Evolutionary conservation across 2,329 filamentous ascomycete species (phyloP).

Genomic region (Parastagonospora nodorum): DNA sequence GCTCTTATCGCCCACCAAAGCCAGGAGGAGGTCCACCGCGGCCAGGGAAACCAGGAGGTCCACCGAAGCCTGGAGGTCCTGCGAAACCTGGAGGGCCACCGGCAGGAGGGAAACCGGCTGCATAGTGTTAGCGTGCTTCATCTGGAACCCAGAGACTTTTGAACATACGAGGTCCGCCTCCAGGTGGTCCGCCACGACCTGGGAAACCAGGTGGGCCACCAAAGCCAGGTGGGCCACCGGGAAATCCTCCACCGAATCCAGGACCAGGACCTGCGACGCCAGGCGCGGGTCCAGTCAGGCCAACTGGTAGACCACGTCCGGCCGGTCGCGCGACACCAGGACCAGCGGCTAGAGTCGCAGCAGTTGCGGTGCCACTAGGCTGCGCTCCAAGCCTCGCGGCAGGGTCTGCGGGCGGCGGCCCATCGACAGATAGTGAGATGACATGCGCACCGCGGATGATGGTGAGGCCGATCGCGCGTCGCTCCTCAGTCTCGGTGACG

Average conservation of each 20-base stretch:
- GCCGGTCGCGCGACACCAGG: slow-evolving; percentile 90
- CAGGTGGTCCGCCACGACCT: slow-evolving; percentile 46
- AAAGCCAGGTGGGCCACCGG: slow-evolving; percentile 42
- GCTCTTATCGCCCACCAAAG: slow-evolving; percentile 29
- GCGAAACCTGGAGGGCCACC: slow-evolving; percentile 56
- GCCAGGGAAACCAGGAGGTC: slow-evolving; percentile 28
- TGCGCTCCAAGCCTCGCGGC: slow-evolving; percentile 83
- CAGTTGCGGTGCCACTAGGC: slow-evolving; percentile 67
- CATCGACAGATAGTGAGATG: slow-evolving; percentile 92
- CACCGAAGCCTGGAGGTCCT: slow-evolving; percentile 55
- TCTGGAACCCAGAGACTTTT: background rate
- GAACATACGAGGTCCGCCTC: slow-evolving; percentile 44
- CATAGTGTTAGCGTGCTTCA: slow-evolving; percentile 25
- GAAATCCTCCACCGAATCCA: slow-evolving; percentile 55
- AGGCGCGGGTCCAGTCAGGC: slow-evolving; percentile 85
- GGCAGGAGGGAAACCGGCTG: slow-evolving; percentile 50
- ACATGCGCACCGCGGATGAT: slow-evolving; percentile 95
- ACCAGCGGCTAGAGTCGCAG: slow-evolving; percentile 70
- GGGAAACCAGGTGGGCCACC: slow-evolving; percentile 42
- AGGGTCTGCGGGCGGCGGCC: slow-evolving; percentile 91
- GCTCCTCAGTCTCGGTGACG: slow-evolving; percentile 89
- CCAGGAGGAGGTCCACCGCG: slow-evolving; percentile 37
- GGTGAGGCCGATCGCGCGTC: slow-evolving; percentile 92
- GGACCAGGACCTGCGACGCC: slow-evolving; percentile 83
- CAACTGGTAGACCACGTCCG: slow-evolving; percentile 81